These are phyloP conservation scores for Aspergillus ustus DNA, from an alignment of 2,329 filamentous ascomycete genomes.

Conservation along the genomic window DNA sequence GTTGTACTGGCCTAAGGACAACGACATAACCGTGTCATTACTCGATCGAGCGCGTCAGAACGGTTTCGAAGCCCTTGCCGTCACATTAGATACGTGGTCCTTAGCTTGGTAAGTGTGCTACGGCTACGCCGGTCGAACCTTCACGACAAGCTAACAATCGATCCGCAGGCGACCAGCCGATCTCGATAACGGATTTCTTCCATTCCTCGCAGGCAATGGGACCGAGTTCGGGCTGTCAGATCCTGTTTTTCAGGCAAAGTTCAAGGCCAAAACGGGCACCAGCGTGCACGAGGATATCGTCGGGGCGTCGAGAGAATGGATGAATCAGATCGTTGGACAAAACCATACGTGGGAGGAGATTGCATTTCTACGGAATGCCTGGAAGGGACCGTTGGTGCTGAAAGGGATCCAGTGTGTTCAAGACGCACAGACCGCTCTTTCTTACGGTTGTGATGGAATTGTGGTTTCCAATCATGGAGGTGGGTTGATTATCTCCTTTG, in stretches of 20 bases:
- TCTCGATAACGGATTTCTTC: conserved; percentile 60
- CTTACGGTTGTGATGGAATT: conserved; percentile 55
- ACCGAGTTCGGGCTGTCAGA: conserved; percentile 68
- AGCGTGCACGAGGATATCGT: conserved; percentile 54
- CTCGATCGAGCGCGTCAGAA: conserved; percentile 63
- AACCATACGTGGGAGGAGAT: conserved; percentile 67
- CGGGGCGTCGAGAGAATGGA: conserved; percentile 59
- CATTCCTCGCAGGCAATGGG: conserved; percentile 64
- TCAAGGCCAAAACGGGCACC: conserved; percentile 54
- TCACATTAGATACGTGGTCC: conserved; percentile 74
- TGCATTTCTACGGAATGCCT: conserved; percentile 60
- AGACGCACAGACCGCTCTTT: conserved; percentile 52
- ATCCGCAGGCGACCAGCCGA: conserved; percentile 64
- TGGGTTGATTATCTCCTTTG: conserved; percentile 16
- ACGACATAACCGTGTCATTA: conserved; percentile 68
- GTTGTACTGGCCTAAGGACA: conserved; percentile 72
- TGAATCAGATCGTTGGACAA: conserved; percentile 57
- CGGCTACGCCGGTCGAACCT: no score
- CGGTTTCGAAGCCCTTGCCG: conserved; percentile 69
- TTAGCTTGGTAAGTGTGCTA: conserved; percentile 56
- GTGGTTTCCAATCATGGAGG: conserved; percentile 59
- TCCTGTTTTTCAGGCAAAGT: conserved; percentile 65
- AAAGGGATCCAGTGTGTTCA: conserved; percentile 62
- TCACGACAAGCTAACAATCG: no score
- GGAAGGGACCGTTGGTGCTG: conserved; percentile 67